These are phyloP conservation scores for Chrysopogon serrulatus DNA, from an alignment of 176 grass and related monocot genomes.

Conservation along the genomic window DNA sequence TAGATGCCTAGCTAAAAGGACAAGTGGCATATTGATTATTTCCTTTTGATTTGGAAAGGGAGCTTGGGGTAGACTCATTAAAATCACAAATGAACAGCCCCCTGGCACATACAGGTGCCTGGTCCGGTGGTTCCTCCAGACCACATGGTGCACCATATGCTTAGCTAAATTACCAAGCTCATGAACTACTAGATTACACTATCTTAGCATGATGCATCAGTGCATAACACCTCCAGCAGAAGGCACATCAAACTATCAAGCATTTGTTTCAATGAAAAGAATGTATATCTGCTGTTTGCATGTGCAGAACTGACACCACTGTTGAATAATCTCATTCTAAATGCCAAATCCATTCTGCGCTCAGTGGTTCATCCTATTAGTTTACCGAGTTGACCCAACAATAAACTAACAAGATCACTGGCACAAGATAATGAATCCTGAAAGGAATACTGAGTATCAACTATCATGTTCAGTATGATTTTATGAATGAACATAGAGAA, in stretches of 20 bases:
- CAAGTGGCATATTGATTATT: not conserved
- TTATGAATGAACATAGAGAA: not conserved
- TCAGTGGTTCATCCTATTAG: not conserved
- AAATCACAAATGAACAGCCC: not conserved
- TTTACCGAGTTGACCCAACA: not conserved
- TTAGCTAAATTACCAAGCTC: not conserved
- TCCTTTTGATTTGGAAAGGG: not conserved
- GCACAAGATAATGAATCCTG: not conserved
- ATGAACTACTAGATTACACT: not conserved
- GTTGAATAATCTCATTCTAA: not conserved
- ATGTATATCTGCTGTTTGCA: not conserved
- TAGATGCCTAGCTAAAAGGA: not conserved
- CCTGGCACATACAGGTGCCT: not conserved
- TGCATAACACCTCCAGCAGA: not conserved
- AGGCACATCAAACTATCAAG: not conserved
- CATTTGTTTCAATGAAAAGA: not conserved
- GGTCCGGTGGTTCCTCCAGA: not conserved
- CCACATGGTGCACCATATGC: not conserved
- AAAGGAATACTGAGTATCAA: not conserved
- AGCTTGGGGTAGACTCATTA: not conserved
- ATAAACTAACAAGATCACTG: slow-evolving; percentile 5
- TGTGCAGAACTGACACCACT: not conserved
- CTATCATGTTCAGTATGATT: not conserved
- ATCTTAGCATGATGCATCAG: not conserved
- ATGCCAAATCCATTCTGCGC: not conserved